These are phyloP conservation scores for Solanum hybrid DNA, from an alignment of 305 asterid genomes.

Conservation along the genomic window DNA sequence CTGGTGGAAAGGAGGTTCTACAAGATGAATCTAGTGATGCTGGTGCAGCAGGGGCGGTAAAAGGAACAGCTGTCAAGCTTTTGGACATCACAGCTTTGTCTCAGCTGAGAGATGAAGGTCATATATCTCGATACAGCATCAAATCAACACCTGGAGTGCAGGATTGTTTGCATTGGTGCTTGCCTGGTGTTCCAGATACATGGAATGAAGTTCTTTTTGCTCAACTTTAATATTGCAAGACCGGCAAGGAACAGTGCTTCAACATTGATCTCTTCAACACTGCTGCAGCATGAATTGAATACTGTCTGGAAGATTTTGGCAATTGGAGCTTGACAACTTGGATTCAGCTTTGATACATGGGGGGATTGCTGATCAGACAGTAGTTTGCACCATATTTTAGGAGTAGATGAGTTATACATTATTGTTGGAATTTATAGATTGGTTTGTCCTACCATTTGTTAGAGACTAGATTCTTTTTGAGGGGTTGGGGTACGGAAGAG, in stretches of 20 bases:
- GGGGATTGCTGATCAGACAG: neutral
- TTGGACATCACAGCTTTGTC: slow-evolving; percentile 70
- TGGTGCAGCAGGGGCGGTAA: slow-evolving; percentile 58
- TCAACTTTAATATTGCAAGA: slow-evolving; percentile 26
- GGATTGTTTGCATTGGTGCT: slow-evolving; percentile 97
- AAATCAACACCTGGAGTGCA: slow-evolving; percentile 67
- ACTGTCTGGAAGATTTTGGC: neutral
- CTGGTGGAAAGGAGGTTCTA: slow-evolving; percentile 59
- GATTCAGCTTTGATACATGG: neutral
- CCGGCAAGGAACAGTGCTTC: neutral
- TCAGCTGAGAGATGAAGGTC: slow-evolving; percentile 84
- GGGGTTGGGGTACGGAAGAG: neutral
- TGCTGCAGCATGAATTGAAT: neutral
- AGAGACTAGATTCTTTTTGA: neutral
- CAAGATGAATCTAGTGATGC: slow-evolving; percentile 64
- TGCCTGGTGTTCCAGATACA: slow-evolving; percentile 88
- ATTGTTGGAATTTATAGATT: neutral
- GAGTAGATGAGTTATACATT: neutral
- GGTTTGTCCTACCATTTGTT: neutral
- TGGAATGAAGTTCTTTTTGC: slow-evolving; percentile 85
- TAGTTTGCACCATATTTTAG: neutral
- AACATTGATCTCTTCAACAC: neutral
- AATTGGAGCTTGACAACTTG: neutral
- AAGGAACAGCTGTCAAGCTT: slow-evolving; percentile 53
- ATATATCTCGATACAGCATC: slow-evolving; percentile 74